Conservation (phyloP, 495 filamentous ascomycete species). For the Mytilinidion resinicola region DNA sequence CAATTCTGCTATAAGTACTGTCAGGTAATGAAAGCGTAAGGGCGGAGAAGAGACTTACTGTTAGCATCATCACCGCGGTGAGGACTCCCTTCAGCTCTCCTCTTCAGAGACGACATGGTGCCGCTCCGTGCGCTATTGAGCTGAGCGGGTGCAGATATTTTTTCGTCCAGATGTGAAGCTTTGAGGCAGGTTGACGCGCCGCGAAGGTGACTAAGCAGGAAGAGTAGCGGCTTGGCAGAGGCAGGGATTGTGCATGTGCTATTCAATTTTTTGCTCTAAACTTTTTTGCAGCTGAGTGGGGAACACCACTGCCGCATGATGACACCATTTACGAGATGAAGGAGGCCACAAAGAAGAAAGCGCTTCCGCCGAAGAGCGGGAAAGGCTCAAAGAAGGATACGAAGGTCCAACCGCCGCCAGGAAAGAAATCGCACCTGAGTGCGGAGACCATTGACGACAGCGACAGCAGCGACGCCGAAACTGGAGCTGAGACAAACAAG, state of each 20-base stretch:
- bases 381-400: background rate
- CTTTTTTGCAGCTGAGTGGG: too few species aligned
- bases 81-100: background rate
- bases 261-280: too few species aligned
- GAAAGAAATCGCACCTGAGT: constrained; percentile 10
- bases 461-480: constrained; percentile 13
- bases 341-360: constrained; percentile 8
- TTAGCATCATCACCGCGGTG: background rate
- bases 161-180: too few species aligned
- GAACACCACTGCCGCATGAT: too few species aligned
- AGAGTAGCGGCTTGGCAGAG: too few species aligned
- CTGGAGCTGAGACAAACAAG: background rate
- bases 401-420: background rate
- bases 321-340: constrained; percentile 8
- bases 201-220: too few species aligned
- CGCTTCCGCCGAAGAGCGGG: constrained; percentile 8
- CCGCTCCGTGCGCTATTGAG: background rate
- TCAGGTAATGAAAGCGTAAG: too few species aligned
- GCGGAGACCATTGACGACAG: constrained; percentile 14
- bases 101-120: constrained; percentile 11
- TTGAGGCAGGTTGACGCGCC: too few species aligned
- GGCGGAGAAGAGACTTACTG: background rate
- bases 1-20: background rate
- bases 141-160: too few species aligned
- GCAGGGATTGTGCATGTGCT: too few species aligned